Evolutionary conservation across 495 filamentous ascomycete genomes (phyloP).

Genomic region (Trypethelium eluteriae): DNA sequence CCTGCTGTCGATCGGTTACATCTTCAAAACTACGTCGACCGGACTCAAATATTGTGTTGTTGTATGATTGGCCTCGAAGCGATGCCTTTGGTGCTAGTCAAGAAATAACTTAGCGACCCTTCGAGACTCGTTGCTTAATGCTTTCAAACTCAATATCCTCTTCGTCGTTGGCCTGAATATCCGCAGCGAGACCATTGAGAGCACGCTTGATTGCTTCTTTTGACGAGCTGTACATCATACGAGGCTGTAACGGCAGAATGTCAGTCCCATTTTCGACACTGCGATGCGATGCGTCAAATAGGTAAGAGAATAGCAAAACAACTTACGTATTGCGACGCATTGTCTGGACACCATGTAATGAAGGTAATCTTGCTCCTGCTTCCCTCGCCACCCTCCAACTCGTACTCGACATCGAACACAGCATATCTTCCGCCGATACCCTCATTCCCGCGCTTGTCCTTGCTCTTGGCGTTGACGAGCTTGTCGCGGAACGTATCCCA

Average conservation of each 20-base stretch:
- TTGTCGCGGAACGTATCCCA: slow-evolving; percentile 61
- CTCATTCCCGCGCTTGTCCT: slow-evolving; percentile 58
- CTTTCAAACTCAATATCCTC: slow-evolving; percentile 81
- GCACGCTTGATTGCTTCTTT: slow-evolving; percentile 86
- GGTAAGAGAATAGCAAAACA: slow-evolving; percentile 4
- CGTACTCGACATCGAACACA: slow-evolving; percentile 87
- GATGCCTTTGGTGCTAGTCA: not conserved
- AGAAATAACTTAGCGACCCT: slow-evolving; percentile 45
- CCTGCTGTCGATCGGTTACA: not conserved
- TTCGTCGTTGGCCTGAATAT: slow-evolving; percentile 88
- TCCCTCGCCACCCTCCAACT: slow-evolving; percentile 70
- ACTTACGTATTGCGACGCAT: slow-evolving; percentile 73
- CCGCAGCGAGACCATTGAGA: slow-evolving; percentile 67
- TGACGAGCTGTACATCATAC: slow-evolving; percentile 96
- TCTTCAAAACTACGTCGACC: not conserved
- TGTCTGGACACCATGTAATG: slow-evolving; percentile 85
- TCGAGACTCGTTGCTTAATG: slow-evolving; percentile 71
- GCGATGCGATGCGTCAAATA: no score
- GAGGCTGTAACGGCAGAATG: slow-evolving; percentile 46
- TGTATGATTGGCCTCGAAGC: not conserved
- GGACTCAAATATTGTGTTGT: not conserved
- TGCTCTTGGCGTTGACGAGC: slow-evolving; percentile 57
- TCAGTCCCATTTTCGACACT: no score
- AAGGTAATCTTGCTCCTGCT: slow-evolving; percentile 92
- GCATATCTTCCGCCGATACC: slow-evolving; percentile 70